Percentiles rank a stretch among this genome's conserved stretches.
phyloP scores from a whole-genome alignment of 2,329 filamentous ascomycete genomes.

The Colletotrichum filicis region DNA sequence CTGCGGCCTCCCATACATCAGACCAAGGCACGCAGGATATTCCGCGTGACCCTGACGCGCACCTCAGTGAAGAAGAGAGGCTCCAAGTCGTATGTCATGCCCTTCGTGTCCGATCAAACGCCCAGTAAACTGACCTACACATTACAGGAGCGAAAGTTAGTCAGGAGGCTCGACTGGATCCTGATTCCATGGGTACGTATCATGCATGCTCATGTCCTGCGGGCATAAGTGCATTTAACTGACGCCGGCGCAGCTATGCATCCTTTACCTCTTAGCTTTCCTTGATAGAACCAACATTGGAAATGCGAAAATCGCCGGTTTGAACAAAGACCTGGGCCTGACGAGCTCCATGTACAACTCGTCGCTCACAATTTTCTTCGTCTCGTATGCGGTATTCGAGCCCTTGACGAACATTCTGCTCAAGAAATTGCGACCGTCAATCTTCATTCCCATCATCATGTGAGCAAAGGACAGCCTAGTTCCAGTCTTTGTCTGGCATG shows the following conservation, averaged over 20 bases:
- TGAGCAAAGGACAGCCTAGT: constrained; percentile 33
- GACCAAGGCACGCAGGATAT: neutral
- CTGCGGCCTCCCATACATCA: neutral
- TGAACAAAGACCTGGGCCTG: constrained; percentile 52
- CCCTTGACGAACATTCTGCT: constrained; percentile 82
- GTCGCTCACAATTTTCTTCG: constrained; percentile 71
- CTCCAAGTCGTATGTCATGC: neutral
- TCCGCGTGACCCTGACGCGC: neutral
- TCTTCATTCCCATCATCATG: constrained; percentile 89
- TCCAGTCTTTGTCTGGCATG: neutral
- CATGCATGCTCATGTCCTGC: too few relatives aligned
- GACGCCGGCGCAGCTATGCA: neutral
- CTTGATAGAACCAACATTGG: constrained; percentile 63
- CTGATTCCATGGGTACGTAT: constrained; percentile 21
- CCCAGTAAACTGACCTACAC: neutral
- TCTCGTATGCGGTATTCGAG: constrained; percentile 75
- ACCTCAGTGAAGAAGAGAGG: neutral
- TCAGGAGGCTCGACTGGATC: constrained; percentile 5
- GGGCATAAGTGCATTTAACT: neutral
- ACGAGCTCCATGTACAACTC: constrained; percentile 69
- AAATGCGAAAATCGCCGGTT: constrained; percentile 60
- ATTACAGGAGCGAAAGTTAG: neutral
- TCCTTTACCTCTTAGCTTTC: constrained; percentile 73
- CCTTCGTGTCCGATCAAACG: neutral
- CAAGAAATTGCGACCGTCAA: constrained; percentile 78